A percentile compares a stretch with the other conserved stretches of the same genome.
Evolutionary conservation across 495 filamentous ascomycete genomes (phyloP).

Genomic region (Opeltia flavorubescens): DNA sequence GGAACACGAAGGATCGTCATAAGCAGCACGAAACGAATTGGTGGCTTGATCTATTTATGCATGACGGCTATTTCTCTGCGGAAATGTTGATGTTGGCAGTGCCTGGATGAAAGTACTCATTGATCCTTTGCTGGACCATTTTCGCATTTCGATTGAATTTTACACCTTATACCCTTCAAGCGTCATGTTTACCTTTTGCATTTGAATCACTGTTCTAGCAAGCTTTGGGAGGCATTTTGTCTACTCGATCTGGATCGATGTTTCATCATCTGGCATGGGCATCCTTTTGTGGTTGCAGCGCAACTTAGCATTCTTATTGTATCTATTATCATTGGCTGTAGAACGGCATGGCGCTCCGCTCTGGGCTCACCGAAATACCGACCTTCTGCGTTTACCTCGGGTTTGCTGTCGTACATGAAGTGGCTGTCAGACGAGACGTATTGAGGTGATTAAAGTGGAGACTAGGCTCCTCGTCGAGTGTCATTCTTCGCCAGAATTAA

Average conservation of each 20-base stretch:
- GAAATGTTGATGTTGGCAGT: no score
- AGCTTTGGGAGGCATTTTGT: not conserved
- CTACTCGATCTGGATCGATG: not conserved
- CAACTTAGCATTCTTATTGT: not conserved
- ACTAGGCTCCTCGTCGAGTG: no score
- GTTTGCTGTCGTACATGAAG: no score
- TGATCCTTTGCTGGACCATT: not conserved
- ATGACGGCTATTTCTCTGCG: no score
- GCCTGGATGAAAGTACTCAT: no score
- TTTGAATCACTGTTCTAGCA: no score
- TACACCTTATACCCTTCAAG: not conserved
- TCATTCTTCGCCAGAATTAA: no score
- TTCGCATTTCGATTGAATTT: not conserved
- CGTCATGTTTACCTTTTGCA: not conserved
- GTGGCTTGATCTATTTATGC: not conserved
- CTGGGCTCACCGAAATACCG: no score
- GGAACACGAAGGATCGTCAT: conserved; percentile 6
- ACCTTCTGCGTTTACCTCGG: no score
- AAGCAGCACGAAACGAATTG: not conserved
- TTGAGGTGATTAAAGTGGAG: no score
- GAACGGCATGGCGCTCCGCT: no score
- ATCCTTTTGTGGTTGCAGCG: not conserved
- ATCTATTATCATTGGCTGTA: not conserved
- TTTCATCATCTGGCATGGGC: conserved; percentile 1
- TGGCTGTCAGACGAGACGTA: no score